Base-by-base conservation (phyloP, 1,139 yeast species). In the Suhomyces taliae region DNA sequence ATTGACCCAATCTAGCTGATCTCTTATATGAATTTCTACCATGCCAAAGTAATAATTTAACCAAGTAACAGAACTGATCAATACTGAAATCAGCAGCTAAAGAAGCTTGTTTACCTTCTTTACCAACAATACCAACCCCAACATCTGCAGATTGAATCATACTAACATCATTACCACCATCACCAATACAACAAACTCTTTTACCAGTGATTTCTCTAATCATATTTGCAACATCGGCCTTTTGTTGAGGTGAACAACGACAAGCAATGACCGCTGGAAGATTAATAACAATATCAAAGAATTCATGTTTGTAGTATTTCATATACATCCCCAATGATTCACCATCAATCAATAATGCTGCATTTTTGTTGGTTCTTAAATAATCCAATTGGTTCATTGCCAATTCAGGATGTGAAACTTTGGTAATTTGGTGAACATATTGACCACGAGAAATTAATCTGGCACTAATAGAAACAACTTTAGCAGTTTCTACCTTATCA, bases 121-220 rank as follows among this genome's bases (percentile, higher is more conserved):
- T 95, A 37, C 99, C 99, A 27, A 93, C 99, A 56, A 95, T 93
- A 46, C 99, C 99, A 36, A 95, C 96, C 48, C 99, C 99, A 9
- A 95, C 97, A 70, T 95, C 97, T 0, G 99, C 99, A 57, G 95
- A 88, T 68, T 93, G 99, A 57, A 95, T 95, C 99, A 95, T 95
- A 59, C 96, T 88, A 35, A 95, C 99, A 67, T 95, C 99, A 61
- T 95, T 95, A 57, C 99, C 99, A 55, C 99, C 99, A 67, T 95
- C 99, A 44, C 99, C 99, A 58, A 95, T 95, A 64, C 99, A 93
- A 57, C 98, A 91, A 3, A 91, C 97, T 45, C 99, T 74, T 61
- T 89, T 90, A 7, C 90, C 88, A 0, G 99, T 93, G 34, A 81
- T 70, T 50, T 81, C 81, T 55, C 91, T 80, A 53, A 95, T 95